Base-by-base conservation (phyloP, 768 basidiomycete genomes). In the Trametes cinnabarina region DNA sequence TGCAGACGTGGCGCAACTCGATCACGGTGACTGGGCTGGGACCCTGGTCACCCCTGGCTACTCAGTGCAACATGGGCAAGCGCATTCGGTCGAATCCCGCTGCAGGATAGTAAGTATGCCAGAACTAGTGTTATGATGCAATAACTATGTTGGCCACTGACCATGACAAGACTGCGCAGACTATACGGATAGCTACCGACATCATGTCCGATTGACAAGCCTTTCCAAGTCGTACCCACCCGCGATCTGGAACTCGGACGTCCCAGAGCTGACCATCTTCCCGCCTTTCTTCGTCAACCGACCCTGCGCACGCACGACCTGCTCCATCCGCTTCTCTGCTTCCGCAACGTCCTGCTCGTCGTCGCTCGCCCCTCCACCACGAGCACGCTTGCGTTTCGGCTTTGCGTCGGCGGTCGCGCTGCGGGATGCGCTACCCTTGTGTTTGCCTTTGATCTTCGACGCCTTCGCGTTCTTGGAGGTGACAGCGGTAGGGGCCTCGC, bases 251-350 rank as follows among this genome's bases (percentile, higher is more conserved):
- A 93, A 94, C 69, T 94, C 92, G 30, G 68, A 66, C 26, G 80
- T 81, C 17, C 85, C 86, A 51, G 78, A 82, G 62, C 83, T 83
- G 60, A 83, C 76, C 82, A 92, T 84, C 51, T 82, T 76, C 20
- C 94, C 95, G 26, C 83, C 84, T 71, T 86, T 86, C 78, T 88
- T 95, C 54, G 84, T 82, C 55, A 90, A 73, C 49, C 90, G 80
- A 9, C 94, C 95, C 68, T 92, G 92, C 12, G 82, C 79, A 42
- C 95, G 83, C 28, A 96, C 94, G 41, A 88, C 83, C 53, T 83
- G 83, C 66, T 88, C 85, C 95, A 98, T 98, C 30, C 94, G 82
- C 69, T 77, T 79, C 73, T 93, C 93, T 12, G 87, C 83, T 30
- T 83, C 85, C 35, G 73, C 58, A 22, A 70, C 66, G 25, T 63